A percentile compares a stretch with the other conserved stretches of the same genome.
Conservation (phyloP, 257 asterid species). For the Primulina huaijiensis region DNA sequence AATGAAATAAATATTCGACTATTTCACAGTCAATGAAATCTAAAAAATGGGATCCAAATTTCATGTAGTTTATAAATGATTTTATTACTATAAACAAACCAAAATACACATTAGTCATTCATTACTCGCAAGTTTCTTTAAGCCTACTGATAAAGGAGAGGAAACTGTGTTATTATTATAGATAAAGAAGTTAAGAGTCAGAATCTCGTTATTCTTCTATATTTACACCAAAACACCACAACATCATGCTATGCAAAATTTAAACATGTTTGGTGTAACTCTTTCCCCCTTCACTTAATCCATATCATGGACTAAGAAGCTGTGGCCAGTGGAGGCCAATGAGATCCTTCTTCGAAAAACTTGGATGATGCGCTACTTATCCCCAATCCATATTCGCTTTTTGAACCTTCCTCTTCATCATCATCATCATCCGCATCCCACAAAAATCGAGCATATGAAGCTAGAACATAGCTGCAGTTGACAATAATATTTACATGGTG, state of each 20-base stretch:
- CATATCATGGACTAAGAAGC: conserved; percentile 42
- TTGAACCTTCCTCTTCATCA: conserved; percentile 25
- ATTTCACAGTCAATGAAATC: no score
- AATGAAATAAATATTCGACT: no score
- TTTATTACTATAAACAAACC: no score
- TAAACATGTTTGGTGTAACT: not conserved
- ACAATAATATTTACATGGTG: not conserved
- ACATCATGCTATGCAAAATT: not conserved
- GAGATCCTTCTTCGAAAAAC: conserved; percentile 37
- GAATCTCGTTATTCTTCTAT: not conserved
- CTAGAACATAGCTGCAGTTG: conserved; percentile 57
- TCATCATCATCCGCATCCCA: conserved; percentile 77
- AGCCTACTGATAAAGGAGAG: no score
- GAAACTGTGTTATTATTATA: no score
- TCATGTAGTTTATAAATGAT: no score
- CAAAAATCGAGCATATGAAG: conserved; percentile 83
- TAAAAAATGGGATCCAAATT: no score
- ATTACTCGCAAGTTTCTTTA: no score
- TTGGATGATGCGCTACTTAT: conserved; percentile 28
- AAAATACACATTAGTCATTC: no score
- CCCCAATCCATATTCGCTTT: conserved; percentile 28
- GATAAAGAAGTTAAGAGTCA: not conserved
- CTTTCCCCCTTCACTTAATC: not conserved
- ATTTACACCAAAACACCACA: not conserved
- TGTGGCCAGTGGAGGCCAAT: conserved; percentile 53